These are phyloP conservation scores for Trichocomaceae sp. DNA, from an alignment of 2,329 filamentous ascomycete genomes.

Conservation along the genomic window DNA sequence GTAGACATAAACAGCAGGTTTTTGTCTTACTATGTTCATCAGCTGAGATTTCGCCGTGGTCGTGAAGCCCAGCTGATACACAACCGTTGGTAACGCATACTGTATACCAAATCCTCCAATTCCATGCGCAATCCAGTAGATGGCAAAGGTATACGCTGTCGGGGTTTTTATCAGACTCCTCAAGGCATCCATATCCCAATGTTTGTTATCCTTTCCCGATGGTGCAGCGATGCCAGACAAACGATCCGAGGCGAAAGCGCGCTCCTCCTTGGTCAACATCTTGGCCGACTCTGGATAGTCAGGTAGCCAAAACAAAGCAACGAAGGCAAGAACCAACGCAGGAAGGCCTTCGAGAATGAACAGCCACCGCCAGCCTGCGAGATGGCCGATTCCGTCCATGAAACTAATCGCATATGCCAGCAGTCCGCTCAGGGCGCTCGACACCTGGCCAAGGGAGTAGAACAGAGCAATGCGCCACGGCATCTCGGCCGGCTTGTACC, in stretches of 20 bases:
- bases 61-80: slow-evolving; percentile 40
- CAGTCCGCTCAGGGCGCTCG: slow-evolving; percentile 60
- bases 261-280: slow-evolving; percentile 65
- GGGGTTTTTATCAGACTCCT: slow-evolving; percentile 29
- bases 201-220: slow-evolving; percentile 22
- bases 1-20: background rate
- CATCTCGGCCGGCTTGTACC: slow-evolving; percentile 71
- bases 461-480: slow-evolving; percentile 78
- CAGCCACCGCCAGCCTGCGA: slow-evolving; percentile 48
- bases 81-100: slow-evolving; percentile 39
- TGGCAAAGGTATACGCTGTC: slow-evolving; percentile 33
- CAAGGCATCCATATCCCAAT: slow-evolving; percentile 28
- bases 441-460: slow-evolving; percentile 57
- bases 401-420: slow-evolving; percentile 56
- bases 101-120: slow-evolving; percentile 39
- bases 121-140: slow-evolving; percentile 39
- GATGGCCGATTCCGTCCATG: slow-evolving; percentile 50
- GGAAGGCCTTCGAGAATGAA: slow-evolving; percentile 58
- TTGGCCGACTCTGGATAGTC: slow-evolving; percentile 68
- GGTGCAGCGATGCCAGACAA: slow-evolving; percentile 24
- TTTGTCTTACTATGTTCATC: slow-evolving; percentile 34
- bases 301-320: slow-evolving; percentile 60
- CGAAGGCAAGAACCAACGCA: slow-evolving; percentile 54
- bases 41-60: slow-evolving; percentile 38
- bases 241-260: slow-evolving; percentile 11